Evolutionary conservation across 208 protist genomes (phyloP).

Genomic region (Leptomonas pyrrhocoris): DNA sequence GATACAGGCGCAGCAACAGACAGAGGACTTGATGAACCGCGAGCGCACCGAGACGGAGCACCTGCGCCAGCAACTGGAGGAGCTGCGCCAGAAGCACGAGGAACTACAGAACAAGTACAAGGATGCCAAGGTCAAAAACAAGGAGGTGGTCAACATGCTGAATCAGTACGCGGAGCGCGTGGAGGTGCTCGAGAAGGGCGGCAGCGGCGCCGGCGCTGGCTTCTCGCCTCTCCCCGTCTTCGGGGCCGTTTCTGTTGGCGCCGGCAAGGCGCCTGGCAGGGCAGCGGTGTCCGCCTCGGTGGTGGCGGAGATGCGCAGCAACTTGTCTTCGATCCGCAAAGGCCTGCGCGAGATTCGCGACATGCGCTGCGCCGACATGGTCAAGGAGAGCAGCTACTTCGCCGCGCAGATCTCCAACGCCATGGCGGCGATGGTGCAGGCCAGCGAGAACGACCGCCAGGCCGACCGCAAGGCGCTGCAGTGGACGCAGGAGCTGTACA

Average conservation of each 20-base stretch:
- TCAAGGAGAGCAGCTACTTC: constrained; percentile 69
- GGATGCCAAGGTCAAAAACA: constrained; percentile 91
- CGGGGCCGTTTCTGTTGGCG: constrained; percentile 23
- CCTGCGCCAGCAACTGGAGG: constrained; percentile 76
- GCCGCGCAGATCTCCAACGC: constrained; percentile 69
- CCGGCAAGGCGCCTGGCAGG: not conserved
- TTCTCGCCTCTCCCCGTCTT: constrained; percentile 35
- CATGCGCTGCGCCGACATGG: constrained; percentile 64
- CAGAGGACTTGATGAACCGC: constrained; percentile 69
- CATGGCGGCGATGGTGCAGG: constrained; percentile 76
- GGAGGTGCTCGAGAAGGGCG: constrained; percentile 59
- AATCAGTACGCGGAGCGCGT: constrained; percentile 73
- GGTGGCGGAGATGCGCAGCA: constrained; percentile 62
- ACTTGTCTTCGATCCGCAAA: constrained; percentile 58
- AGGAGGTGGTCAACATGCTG: constrained; percentile 62
- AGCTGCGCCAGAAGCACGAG: constrained; percentile 80
- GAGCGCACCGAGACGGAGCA: constrained; percentile 65
- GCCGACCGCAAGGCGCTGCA: constrained; percentile 79
- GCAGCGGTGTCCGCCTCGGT: constrained; percentile 26
- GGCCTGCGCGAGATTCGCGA: constrained; percentile 74
- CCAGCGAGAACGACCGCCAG: constrained; percentile 69
- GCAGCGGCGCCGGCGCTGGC: constrained; percentile 3
- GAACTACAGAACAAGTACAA: constrained; percentile 93
- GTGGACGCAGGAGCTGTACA: constrained; percentile 91
- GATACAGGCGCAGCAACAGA: constrained; percentile 78